phyloP scores from a whole-genome alignment of 2,329 filamentous ascomycete species.

The Chaetomium globosum region DNA sequence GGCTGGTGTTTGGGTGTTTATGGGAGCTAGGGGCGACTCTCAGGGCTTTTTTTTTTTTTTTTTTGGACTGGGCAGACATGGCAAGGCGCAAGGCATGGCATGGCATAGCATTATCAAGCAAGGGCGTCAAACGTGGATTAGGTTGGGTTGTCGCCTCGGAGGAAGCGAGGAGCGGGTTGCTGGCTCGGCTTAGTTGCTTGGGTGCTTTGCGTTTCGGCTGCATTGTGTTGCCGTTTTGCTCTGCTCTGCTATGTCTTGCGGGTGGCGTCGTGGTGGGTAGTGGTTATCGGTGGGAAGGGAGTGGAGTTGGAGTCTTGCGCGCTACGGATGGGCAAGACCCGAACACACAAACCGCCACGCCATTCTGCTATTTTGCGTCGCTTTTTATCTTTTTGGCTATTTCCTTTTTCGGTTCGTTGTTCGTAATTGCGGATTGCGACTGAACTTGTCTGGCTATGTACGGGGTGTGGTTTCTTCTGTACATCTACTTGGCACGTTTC shows the following conservation, averaged over 20 bases:
- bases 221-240: conserved; percentile 9
- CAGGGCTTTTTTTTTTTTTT: conserved; percentile 1
- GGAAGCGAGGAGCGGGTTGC: not conserved
- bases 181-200: not conserved
- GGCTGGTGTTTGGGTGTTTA: conserved; percentile 3
- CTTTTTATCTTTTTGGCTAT: not conserved
- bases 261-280: not conserved
- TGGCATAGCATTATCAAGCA: not conserved
- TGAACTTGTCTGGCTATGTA: not conserved
- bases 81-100: conserved; percentile 15
- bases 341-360: not conserved
- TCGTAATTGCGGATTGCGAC: not conserved
- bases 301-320: not conserved
- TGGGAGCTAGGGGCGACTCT: not conserved
- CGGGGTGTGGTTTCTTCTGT: conserved; percentile 14
- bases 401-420: not conserved
- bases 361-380: not conserved
- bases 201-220: not conserved
- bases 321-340: not conserved
- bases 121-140: conserved; percentile 5
- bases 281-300: not conserved
- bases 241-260: not conserved
- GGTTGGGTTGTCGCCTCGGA: not conserved
- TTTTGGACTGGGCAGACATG: not conserved
- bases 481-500: conserved; percentile 5